A percentile compares a stretch with the other conserved stretches of the same genome.
Evolutionary conservation across 768 basidiomycete species (phyloP).

Genomic region (Amylocystis lapponica): DNA sequence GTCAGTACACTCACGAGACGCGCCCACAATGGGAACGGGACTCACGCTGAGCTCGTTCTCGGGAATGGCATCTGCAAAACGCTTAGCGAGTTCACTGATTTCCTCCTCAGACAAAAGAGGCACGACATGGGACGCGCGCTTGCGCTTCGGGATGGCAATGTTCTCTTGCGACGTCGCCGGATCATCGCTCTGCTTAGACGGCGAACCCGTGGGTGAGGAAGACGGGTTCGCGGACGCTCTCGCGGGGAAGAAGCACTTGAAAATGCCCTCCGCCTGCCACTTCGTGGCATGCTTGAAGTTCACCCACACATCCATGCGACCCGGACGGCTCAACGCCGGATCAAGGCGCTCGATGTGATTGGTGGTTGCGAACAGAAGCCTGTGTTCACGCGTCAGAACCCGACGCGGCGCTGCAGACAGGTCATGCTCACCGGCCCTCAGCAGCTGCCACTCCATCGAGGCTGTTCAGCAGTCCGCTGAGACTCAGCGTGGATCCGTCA

Average conservation of each 20-base stretch:
- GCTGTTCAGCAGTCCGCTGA: slow-evolving; percentile 82
- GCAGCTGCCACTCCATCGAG: slow-evolving; percentile 83
- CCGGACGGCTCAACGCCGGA: slow-evolving; percentile 81
- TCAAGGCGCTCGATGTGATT: slow-evolving; percentile 94
- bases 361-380: slow-evolving; percentile 85
- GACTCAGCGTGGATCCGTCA: slow-evolving; percentile 78
- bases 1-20: not conserved
- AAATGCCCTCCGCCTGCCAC: slow-evolving; percentile 90
- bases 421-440: slow-evolving; percentile 68
- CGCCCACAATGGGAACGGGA: slow-evolving; percentile 7
- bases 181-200: slow-evolving; percentile 9
- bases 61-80: slow-evolving; percentile 77
- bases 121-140: slow-evolving; percentile 61
- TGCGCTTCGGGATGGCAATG: slow-evolving; percentile 63
- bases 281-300: slow-evolving; percentile 89
- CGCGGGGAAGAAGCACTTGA: slow-evolving; percentile 90
- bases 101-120: slow-evolving; percentile 73
- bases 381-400: slow-evolving; percentile 22
- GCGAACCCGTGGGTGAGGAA: slow-evolving; percentile 8
- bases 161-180: slow-evolving; percentile 43
- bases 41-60: slow-evolving; percentile 84
- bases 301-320: slow-evolving; percentile 90
- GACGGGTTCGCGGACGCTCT: slow-evolving; percentile 30
- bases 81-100: slow-evolving; percentile 71
- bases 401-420: not conserved